These are phyloP conservation scores for Aspergillus avenaceus DNA, from an alignment of 495 filamentous ascomycete species.

Conservation along the genomic window DNA sequence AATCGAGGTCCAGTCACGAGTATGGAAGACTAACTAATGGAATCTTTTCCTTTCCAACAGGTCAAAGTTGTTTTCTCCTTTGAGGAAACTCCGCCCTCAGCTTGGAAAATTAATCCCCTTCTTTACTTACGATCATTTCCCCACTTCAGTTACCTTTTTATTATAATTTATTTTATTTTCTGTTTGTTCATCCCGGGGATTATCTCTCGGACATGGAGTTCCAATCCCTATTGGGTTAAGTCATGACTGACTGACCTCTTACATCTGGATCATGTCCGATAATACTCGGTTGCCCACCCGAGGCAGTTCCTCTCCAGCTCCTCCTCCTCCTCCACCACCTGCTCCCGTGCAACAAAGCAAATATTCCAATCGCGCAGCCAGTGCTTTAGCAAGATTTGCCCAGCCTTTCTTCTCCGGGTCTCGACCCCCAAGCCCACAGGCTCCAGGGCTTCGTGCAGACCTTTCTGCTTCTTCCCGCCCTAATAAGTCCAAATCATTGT, in stretches of 20 bases:
- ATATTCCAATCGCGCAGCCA: conserved; percentile 48
- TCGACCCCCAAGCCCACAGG: conserved; percentile 50
- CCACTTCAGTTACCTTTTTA: neutral
- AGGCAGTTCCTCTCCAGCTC: conserved; percentile 28
- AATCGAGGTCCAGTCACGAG: neutral
- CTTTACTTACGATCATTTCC: neutral
- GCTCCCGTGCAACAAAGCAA: conserved; percentile 44
- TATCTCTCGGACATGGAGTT: conserved; percentile 13
- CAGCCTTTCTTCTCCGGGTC: conserved; percentile 55
- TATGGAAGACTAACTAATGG: conserved; percentile 9
- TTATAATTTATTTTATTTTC: too few relatives aligned
- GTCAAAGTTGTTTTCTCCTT: neutral
- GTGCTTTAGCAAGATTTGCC: conserved; percentile 53
- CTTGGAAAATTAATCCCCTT: neutral
- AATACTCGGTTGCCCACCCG: conserved; percentile 31
- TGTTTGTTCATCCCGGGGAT: conserved; percentile 5
- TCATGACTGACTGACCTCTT: conserved; percentile 10
- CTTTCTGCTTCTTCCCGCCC: conserved; percentile 27
- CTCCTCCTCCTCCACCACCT: conserved; percentile 49
- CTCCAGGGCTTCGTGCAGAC: conserved; percentile 25
- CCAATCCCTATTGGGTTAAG: conserved; percentile 11
- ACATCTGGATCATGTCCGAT: conserved; percentile 38
- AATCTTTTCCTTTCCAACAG: too few relatives aligned
- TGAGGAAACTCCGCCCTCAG: conserved; percentile 3
- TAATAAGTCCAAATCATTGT: conserved; percentile 40